A percentile compares a stretch with the other conserved stretches of the same genome.
Evolutionary conservation across 2,329 filamentous ascomycete species (phyloP).

Genomic region (Raffaelea arxii): DNA sequence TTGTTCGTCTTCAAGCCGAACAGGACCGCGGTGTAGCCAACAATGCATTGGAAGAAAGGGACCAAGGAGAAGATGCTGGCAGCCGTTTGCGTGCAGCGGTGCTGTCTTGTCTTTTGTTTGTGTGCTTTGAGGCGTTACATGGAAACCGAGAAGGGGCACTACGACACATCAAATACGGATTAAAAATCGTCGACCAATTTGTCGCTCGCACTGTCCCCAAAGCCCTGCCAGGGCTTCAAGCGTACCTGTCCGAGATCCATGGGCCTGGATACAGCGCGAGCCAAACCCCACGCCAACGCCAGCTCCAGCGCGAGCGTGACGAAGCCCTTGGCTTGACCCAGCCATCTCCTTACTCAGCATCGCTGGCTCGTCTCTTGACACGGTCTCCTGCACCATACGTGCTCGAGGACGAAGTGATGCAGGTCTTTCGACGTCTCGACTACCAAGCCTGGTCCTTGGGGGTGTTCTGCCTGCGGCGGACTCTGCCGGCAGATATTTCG

Average conservation of each 20-base stretch:
- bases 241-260: too few species aligned
- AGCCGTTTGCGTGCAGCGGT: conserved; percentile 19
- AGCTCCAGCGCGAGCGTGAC: too few species aligned
- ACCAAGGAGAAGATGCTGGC: conserved; percentile 10
- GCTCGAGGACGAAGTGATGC: conserved; percentile 18
- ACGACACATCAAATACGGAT: conserved; percentile 25
- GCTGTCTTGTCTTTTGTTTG: conserved; percentile 26
- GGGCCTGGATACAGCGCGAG: too few species aligned
- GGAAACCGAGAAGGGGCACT: conserved; percentile 24
- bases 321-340: too few species aligned
- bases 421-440: conserved; percentile 20
- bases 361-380: conserved; percentile 3
- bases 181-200: conserved; percentile 26
- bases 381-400: conserved; percentile 12
- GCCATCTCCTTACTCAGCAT: too few species aligned
- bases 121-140: conserved; percentile 27
- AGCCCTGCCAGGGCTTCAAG: too few species aligned
- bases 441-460: conserved; percentile 19
- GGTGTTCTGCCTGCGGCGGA: conserved; percentile 10
- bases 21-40: conserved; percentile 9
- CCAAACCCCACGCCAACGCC: too few species aligned
- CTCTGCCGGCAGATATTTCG: conserved; percentile 8
- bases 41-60: too few species aligned
- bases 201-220: conserved; percentile 6
- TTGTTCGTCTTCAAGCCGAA: conserved; percentile 6